Evolutionary conservation across 2,329 filamentous ascomycete genomes (phyloP).

Genomic region (Colletotrichum chrysophilum): DNA sequence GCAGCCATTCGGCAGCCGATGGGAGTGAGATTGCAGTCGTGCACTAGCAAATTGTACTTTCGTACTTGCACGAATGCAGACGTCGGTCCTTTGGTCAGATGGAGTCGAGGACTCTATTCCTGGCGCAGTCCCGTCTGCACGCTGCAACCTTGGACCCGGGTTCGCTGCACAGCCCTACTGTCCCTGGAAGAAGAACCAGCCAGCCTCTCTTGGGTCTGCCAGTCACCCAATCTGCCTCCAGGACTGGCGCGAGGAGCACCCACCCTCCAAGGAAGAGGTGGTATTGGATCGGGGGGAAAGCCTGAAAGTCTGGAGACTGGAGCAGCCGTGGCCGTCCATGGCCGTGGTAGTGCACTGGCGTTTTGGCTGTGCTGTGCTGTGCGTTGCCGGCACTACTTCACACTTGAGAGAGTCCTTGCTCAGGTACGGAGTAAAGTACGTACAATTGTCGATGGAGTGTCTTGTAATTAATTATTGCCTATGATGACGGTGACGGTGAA

Average conservation of each 20-base stretch:
- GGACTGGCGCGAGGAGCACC: neutral
- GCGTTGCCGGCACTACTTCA: neutral
- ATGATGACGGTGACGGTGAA: neutral
- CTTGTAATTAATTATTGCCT: neutral
- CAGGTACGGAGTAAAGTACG: neutral
- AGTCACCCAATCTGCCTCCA: neutral
- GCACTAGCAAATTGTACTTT: neutral
- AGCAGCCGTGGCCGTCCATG: neutral
- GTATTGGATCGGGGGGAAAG: conserved; percentile 3
- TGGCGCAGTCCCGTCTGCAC: neutral
- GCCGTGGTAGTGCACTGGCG: neutral
- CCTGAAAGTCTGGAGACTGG: neutral
- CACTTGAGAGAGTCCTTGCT: neutral
- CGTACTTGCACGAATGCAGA: neutral
- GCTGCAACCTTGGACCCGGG: conserved; percentile 2
- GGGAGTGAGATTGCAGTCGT: neutral
- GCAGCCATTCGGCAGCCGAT: neutral
- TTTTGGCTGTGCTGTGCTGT: conserved; percentile 10
- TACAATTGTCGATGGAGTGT: neutral
- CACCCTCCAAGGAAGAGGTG: neutral
- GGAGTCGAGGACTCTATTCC: conserved; percentile 13
- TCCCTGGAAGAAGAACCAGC: conserved; percentile 3
- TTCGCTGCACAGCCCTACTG: conserved; percentile 21
- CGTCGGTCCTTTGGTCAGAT: neutral
- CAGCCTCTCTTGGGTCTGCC: neutral